Evolutionary conservation across 179 eudicot species (phyloP).

Genomic region (Silene coronaria): DNA sequence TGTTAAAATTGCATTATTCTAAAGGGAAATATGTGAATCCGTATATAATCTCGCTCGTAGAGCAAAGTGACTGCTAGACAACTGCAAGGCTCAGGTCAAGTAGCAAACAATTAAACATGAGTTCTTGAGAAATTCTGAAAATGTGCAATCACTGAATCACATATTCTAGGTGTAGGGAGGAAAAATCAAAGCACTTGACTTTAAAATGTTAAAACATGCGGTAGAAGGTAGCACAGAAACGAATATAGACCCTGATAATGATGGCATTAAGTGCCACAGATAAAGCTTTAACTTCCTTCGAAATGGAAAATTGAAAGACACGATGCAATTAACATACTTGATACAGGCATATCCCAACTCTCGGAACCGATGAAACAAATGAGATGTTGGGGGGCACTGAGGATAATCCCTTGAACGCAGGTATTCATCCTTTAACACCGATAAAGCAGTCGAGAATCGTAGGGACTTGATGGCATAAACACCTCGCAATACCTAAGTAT

Average conservation of each 20-base stretch:
- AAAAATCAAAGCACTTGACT: background rate
- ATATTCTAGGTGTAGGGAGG: background rate
- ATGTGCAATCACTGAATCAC: background rate
- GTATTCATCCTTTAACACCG: constrained; percentile 90
- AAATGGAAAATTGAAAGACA: constrained; percentile 4
- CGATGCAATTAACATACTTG: constrained; percentile 45
- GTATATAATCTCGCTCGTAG: background rate
- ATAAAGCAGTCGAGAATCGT: constrained; percentile 91
- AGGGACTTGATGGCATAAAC: constrained; percentile 90
- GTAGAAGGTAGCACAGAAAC: background rate
- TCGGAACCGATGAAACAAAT: constrained; percentile 90
- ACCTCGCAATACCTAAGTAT: constrained; percentile 73
- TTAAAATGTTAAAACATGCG: background rate
- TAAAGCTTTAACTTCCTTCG: background rate
- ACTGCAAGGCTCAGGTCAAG: too few relatives aligned
- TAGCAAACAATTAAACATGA: too few relatives aligned
- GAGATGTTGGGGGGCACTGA: constrained; percentile 91
- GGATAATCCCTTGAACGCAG: constrained; percentile 98
- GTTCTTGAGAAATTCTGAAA: background rate
- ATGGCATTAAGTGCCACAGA: background rate
- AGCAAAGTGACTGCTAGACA: background rate
- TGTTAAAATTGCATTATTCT: background rate
- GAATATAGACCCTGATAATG: background rate
- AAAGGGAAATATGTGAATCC: background rate
- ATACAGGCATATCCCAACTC: constrained; percentile 97